A percentile compares a stretch with the other conserved stretches of the same genome.
These are phyloP conservation scores for Kodamaea sagamina DNA, from an alignment of 805 yeast species.

Conservation along the genomic window DNA sequence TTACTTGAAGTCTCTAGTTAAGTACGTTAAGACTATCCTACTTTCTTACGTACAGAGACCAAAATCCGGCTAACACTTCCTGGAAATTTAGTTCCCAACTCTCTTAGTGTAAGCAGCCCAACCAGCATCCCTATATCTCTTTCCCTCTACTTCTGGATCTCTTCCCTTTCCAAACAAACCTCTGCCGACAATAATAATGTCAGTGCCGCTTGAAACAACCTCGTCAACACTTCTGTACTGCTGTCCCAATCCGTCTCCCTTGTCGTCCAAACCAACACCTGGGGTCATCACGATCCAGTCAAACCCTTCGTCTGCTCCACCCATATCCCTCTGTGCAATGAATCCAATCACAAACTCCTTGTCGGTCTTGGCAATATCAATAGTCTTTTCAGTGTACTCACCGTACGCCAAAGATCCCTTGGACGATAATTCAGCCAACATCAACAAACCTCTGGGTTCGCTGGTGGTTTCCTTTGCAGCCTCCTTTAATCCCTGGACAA, in stretches of 20 bases:
- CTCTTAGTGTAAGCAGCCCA: constrained; percentile 82
- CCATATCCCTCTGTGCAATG: constrained; percentile 90
- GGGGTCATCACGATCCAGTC: constrained; percentile 98
- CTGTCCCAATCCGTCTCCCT: constrained; percentile 94
- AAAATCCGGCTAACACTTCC: too few relatives aligned
- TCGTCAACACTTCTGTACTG: constrained; percentile 92
- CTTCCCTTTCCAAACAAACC: constrained; percentile 94
- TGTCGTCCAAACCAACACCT: constrained; percentile 96
- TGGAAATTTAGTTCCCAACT: neutral
- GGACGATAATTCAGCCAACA: constrained; percentile 94
- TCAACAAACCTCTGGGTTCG: constrained; percentile 86
- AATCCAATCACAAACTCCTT: constrained; percentile 93
- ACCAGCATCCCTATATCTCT: constrained; percentile 88
- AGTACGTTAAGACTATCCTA: too few relatives aligned
- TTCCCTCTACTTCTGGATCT: constrained; percentile 84
- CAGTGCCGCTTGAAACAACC: constrained; percentile 84
- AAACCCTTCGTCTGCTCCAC: constrained; percentile 77
- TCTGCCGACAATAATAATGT: constrained; percentile 96
- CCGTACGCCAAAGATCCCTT: constrained; percentile 94
- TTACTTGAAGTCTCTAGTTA: too few relatives aligned
- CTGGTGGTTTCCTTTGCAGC: constrained; percentile 70
- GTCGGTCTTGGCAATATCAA: constrained; percentile 81
- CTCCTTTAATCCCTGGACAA: constrained; percentile 82
- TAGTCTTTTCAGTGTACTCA: constrained; percentile 82
- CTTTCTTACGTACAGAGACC: too few relatives aligned